phyloP scores from a whole-genome alignment of 2,329 filamentous ascomycete species.

The Stromatinia cepivora region DNA sequence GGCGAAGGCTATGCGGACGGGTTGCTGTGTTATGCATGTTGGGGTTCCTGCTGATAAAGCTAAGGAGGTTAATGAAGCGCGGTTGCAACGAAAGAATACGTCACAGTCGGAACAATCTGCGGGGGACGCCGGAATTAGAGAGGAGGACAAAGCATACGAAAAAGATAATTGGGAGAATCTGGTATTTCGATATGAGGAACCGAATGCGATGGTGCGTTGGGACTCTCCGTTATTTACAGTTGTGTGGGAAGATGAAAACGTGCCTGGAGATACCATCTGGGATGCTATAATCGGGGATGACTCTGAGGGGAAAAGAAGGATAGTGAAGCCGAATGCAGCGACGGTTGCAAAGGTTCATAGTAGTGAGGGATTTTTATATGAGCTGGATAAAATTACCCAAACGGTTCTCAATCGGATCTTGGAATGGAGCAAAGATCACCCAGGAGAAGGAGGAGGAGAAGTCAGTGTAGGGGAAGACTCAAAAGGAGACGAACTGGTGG shows the following conservation, averaged over 20 bases:
- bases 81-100: conserved; percentile 46
- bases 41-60: conserved; percentile 57
- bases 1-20: conserved; percentile 74
- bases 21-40: conserved; percentile 71
- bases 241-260: conserved; percentile 70
- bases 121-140: conserved; percentile 35
- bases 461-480: conserved; percentile 44
- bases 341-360: conserved; percentile 67
- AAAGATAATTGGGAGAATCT: conserved; percentile 40
- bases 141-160: conserved; percentile 40
- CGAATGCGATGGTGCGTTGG: conserved; percentile 82
- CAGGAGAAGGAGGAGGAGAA: conserved; percentile 59
- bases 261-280: conserved; percentile 72
- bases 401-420: conserved; percentile 70
- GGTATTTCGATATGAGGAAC: conserved; percentile 77
- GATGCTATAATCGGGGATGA: conserved; percentile 62
- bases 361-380: conserved; percentile 72
- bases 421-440: conserved; percentile 65
- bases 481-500: conserved; percentile 50
- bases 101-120: neutral
- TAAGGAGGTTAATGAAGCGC: conserved; percentile 58
- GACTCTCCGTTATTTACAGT: conserved; percentile 81
- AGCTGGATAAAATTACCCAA: conserved; percentile 76
- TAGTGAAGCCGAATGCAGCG: conserved; percentile 71
- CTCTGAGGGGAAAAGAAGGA: conserved; percentile 61